These are phyloP conservation scores for Cynanchum wilfordii DNA, from an alignment of 257 asterid species.

Conservation along the genomic window DNA sequence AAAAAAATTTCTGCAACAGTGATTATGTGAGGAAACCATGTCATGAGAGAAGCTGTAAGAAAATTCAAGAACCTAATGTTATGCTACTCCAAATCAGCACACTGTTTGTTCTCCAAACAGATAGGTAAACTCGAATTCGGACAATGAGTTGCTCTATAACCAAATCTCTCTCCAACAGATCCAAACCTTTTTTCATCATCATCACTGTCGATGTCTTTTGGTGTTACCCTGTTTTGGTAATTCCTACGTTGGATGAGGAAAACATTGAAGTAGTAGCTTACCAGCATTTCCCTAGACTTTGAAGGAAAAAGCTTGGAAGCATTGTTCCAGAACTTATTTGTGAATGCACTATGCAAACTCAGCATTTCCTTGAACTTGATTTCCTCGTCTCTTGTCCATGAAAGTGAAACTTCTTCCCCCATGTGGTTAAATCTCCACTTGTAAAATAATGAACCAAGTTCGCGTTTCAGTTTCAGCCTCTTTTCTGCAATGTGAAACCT, in stretches of 20 bases:
- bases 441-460: slow-evolving; percentile 43
- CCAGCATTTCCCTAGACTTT: slow-evolving; percentile 47
- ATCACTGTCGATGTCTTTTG: slow-evolving; percentile 67
- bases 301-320: slow-evolving; percentile 38
- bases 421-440: slow-evolving; percentile 56
- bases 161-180: slow-evolving; percentile 56
- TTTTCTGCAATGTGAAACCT: slow-evolving; percentile 74
- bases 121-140: slow-evolving; percentile 28
- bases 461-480: slow-evolving; percentile 47
- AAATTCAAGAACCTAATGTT: slow-evolving; percentile 12
- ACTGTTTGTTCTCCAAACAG: slow-evolving; percentile 49
- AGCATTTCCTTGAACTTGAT: slow-evolving; percentile 45
- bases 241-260: slow-evolving; percentile 52
- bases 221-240: slow-evolving; percentile 73
- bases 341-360: slow-evolving; percentile 21
- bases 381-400: slow-evolving; percentile 69
- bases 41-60: neutral
- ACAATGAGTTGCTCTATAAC: slow-evolving; percentile 37
- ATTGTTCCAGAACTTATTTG: slow-evolving; percentile 42
- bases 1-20: slow-evolving; percentile 7
- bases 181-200: slow-evolving; percentile 73
- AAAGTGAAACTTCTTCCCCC: slow-evolving; percentile 92
- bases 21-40: neutral
- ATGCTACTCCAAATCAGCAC: slow-evolving; percentile 40
- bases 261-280: slow-evolving; percentile 77